Evolutionary conservation across 1,284 basidiomycete genomes (phyloP).

Genomic region (Boletus smithii): DNA sequence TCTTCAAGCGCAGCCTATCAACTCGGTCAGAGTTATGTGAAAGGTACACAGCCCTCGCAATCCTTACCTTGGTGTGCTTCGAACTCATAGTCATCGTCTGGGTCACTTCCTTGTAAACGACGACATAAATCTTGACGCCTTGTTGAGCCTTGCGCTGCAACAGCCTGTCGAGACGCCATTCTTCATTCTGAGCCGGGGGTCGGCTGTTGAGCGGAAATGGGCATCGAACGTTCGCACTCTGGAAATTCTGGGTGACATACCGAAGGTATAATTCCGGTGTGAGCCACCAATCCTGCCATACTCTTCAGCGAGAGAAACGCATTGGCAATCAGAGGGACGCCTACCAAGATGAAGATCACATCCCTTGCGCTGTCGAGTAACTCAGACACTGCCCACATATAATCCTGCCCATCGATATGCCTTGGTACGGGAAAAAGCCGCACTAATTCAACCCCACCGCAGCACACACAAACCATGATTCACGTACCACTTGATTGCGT

Average conservation of each 20-base stretch:
- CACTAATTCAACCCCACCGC: neutral
- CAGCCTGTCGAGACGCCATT: constrained; percentile 84
- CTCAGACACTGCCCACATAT: constrained; percentile 91
- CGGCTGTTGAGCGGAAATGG: constrained; percentile 44
- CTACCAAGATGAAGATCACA: constrained; percentile 74
- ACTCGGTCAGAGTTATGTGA: neutral
- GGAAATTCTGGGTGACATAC: constrained; percentile 16
- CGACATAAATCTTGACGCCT: constrained; percentile 85
- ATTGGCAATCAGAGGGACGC: constrained; percentile 10
- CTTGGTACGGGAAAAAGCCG: constrained; percentile 33
- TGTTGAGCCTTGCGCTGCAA: constrained; percentile 84
- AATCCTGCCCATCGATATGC: constrained; percentile 90
- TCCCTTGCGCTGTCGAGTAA: constrained; percentile 76
- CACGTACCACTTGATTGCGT: constrained; percentile 80
- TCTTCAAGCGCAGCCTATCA: constrained; percentile 68
- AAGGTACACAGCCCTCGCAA: neutral
- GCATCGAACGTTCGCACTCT: neutral
- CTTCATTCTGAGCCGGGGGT: constrained; percentile 76
- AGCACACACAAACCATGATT: neutral
- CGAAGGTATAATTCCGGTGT: constrained; percentile 87
- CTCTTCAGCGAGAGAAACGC: constrained; percentile 6
- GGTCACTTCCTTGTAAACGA: constrained; percentile 90
- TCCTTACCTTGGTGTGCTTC: constrained; percentile 73
- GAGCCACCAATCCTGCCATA: constrained; percentile 80
- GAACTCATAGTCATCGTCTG: constrained; percentile 88